Conservation (phyloP, 2,329 filamentous ascomycete species). For the Biscogniauxia sp. region DNA sequence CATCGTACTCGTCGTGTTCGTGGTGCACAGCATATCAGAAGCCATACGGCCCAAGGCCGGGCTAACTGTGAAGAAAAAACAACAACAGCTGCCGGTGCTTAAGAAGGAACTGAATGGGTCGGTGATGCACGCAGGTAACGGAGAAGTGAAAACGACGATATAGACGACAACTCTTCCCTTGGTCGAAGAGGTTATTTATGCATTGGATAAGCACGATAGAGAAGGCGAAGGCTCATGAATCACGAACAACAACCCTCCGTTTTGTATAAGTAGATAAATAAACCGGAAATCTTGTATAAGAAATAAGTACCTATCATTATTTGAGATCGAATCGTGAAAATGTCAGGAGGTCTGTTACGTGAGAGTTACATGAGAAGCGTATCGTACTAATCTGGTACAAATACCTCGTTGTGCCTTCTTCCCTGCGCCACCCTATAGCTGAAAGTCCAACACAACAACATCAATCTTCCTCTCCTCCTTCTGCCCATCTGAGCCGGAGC, state of each 20-base stretch:
- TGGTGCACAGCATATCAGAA: conserved; percentile 27
- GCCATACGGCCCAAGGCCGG: conserved; percentile 12
- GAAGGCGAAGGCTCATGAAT: too few relatives aligned
- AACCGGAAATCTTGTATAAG: too few relatives aligned
- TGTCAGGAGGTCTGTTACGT: too few relatives aligned
- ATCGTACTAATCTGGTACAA: too few relatives aligned
- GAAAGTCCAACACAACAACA: conserved; percentile 38
- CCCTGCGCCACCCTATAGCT: conserved; percentile 16
- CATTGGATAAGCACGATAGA: too few relatives aligned
- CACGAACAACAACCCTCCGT: too few relatives aligned
- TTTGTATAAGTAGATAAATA: too few relatives aligned
- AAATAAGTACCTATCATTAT: too few relatives aligned
- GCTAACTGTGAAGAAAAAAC: conserved; percentile 19
- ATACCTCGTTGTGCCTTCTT: too few relatives aligned
- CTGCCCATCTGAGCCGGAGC: not conserved
- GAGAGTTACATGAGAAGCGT: too few relatives aligned
- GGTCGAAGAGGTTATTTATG: too few relatives aligned
- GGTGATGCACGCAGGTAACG: not conserved
- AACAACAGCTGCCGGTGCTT: not conserved
- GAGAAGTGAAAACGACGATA: not conserved
- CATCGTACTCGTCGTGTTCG: conserved; percentile 35
- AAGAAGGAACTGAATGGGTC: not conserved
- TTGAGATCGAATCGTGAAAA: too few relatives aligned
- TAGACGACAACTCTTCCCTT: not conserved
- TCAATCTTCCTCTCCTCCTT: conserved; percentile 16